These are phyloP conservation scores for Phytopythium ostracodes DNA, from an alignment of 352 stramenopile genomes.

Conservation along the genomic window DNA sequence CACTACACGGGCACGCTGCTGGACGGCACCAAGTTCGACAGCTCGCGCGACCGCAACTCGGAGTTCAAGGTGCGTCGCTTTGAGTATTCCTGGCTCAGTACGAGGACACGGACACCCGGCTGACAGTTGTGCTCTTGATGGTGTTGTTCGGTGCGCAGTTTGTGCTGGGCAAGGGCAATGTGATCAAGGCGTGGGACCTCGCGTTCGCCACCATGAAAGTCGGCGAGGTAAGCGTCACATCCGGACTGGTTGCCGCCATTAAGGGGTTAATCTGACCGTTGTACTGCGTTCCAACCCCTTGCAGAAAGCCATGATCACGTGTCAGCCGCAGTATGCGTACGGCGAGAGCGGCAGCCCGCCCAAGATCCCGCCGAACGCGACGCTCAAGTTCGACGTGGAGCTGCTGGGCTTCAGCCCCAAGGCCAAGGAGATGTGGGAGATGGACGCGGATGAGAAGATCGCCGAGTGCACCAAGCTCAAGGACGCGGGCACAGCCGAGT, in stretches of 20 bases:
- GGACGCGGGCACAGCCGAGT: conserved; percentile 89
- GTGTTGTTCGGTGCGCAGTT: conserved; percentile 33
- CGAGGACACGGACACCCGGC: neutral
- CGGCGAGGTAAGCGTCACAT: conserved; percentile 63
- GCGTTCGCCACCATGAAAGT: conserved; percentile 94
- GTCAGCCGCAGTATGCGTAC: conserved; percentile 93
- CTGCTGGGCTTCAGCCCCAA: conserved; percentile 93
- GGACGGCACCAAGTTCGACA: conserved; percentile 95
- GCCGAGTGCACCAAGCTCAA: conserved; percentile 86
- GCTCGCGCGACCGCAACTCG: conserved; percentile 83
- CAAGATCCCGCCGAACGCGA: conserved; percentile 94
- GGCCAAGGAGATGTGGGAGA: conserved; percentile 94
- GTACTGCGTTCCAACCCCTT: neutral
- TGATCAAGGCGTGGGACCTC: conserved; percentile 89
- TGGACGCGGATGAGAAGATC: conserved; percentile 82
- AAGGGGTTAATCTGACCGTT: neutral
- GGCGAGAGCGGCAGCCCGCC: conserved; percentile 85
- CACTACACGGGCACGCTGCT: conserved; percentile 96
- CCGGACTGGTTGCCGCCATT: neutral
- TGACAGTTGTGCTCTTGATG: neutral
- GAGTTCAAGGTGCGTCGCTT: conserved; percentile 63
- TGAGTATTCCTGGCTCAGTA: neutral
- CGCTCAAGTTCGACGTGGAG: conserved; percentile 96
- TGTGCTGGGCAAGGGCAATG: conserved; percentile 83
- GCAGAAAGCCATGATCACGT: conserved; percentile 90